Evolutionary conservation across 495 filamentous ascomycete species (phyloP), one percentile per base, ranked within the genome.

Genomic region (Neurospora hispaniola): DNA sequence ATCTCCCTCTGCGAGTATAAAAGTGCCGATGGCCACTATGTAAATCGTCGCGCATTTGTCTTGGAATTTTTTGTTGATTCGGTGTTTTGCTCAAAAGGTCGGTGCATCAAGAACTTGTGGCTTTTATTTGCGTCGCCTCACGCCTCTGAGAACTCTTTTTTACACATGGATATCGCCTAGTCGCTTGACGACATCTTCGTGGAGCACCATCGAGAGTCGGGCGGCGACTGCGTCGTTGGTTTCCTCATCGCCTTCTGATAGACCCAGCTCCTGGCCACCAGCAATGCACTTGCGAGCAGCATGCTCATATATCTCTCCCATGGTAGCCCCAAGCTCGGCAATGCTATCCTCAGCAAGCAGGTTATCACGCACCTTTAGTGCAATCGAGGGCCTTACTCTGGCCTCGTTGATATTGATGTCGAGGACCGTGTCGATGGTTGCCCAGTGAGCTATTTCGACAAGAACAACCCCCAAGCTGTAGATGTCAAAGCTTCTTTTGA

Each of bases 391-490:
- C 54, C 78, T 70, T 0, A 73, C 73, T 11, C 78, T 71, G 8
- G 76, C 76, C 5, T 54, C 74, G 40, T 78, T 74, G 54, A 77
- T 59, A 73, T 81, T 74, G 46, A 88, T 81, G 1, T 74, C 77
- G 18, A 88, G 72, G 9, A 88, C 80, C 11, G 73, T 31, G n/a
- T 86, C 84, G n/a, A 88, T 79, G 14, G 83, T 82, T 42, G 81
- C 74, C 87, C 87, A 88, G 73, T 85, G 78, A 6, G 84, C 86
- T 70, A 88, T 83, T 76, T 89, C 86, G 2, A 87, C 79, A 31
- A 88, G 76, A 16, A 89, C 73, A 16, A 88, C 81, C n/a, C 86
- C 87, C 2, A 89, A 76, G 70, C 81, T 83, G 73, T 89, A 89
- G n/a, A 89, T 82, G 72, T 89, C 86, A 76, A 86, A 87, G 42